Evolutionary conservation across 176 grass and related monocot species (phyloP), one percentile per base, ranked within the genome.

Genomic region (Ampelocalamus luodianensis): DNA sequence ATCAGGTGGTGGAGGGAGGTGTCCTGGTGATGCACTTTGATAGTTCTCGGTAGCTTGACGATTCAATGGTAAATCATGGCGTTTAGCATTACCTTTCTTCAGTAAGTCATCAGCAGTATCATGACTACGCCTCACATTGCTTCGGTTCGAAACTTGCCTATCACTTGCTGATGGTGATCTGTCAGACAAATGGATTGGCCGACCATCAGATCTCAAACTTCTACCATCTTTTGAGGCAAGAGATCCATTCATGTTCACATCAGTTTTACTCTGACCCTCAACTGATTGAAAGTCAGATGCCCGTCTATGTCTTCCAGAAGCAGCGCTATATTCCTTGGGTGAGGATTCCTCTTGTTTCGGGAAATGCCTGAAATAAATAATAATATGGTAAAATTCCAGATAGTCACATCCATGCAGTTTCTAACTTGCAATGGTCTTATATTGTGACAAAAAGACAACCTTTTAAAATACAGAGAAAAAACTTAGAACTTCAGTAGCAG

Each of bases 171-270:
- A 86, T 51, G 77, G 70, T 12, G 49, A 82, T 68, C 55, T 87
- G 43, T 86, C 79, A 51, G 17, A 78, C 37, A 53, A 82, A 74
- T 79, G 79, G 74, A 56, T 79, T 73, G 81, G 81, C 17, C n/a
- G 63, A 26, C 36, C 75, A 84, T 87, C 85, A 48, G 85, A 87
- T 80, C 51, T 91, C 16, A 23, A 72, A 45, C 23, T 76, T 77
- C 62, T 91, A 38, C 71, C 60, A 81, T 81, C 82, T 79, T 87
- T 84, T 16, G 53, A 84, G 86, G 75, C 45, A 44, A 71, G 42
- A 77, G 85, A 59, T 87, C 65, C 89, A 7, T 36, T 68, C 2
- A 22, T 51, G 24, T 48, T 56, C 73, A 53, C 46, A 70, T 62
- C 72, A 36, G 15, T 54, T 68, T 68, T 76, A 55, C 34, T 61